Evolutionary conservation across 495 filamentous ascomycete species (phyloP).

Genomic region (Penicillium lividum): DNA sequence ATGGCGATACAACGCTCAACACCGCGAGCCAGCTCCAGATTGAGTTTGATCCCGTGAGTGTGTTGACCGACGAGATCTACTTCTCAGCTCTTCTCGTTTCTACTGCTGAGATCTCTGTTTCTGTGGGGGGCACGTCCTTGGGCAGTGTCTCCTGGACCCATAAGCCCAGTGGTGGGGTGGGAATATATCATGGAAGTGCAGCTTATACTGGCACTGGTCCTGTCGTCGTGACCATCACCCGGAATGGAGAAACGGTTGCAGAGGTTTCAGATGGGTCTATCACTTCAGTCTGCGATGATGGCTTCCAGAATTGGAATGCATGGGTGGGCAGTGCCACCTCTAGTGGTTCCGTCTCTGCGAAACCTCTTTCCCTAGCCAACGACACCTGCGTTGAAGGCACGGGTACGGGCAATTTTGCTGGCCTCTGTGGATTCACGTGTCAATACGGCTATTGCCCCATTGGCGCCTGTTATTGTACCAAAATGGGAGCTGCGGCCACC

Average conservation of each 20-base stretch:
- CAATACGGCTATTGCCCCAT: constrained; percentile 6
- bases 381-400: neutral
- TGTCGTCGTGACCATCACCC: neutral
- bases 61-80: too few species aligned
- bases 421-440: constrained; percentile 8
- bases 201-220: neutral
- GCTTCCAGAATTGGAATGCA: neutral
- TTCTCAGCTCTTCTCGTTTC: too few species aligned
- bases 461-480: neutral
- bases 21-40: too few species aligned
- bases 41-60: too few species aligned
- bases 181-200: neutral
- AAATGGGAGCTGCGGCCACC: neutral
- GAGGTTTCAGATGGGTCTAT: neutral
- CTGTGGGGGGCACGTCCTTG: too few species aligned
- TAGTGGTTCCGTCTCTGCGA: neutral
- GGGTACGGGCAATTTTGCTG: constrained; percentile 55
- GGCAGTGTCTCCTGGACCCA: neutral
- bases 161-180: neutral
- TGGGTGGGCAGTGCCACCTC: neutral
- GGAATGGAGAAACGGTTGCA: neutral
- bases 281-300: neutral
- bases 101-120: too few species aligned
- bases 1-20: constrained; percentile 34
- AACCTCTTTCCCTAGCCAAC: neutral